These are phyloP conservation scores for Vickermania ingenoplastis DNA, from an alignment of 208 protist genomes.

Conservation along the genomic window DNA sequence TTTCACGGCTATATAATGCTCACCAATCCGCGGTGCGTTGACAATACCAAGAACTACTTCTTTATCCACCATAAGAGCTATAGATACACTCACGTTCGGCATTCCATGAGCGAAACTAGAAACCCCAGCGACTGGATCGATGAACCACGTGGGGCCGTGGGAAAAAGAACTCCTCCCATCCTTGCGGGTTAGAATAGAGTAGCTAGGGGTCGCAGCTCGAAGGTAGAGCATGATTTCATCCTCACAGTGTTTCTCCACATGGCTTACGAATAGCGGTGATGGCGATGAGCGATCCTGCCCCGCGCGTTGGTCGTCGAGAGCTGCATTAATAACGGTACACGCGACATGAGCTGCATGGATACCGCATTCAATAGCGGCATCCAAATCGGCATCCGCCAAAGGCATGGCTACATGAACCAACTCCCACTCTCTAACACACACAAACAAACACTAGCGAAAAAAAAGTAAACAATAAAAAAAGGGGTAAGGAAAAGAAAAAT, in stretches of 20 bases:
- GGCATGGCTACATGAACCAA: too few relatives aligned
- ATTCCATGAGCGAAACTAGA: constrained; percentile 73
- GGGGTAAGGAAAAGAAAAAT: too few relatives aligned
- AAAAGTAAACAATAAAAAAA: too few relatives aligned
- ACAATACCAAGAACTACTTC: constrained; percentile 73
- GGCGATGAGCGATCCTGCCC: not conserved
- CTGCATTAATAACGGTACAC: not conserved
- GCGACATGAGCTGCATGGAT: not conserved
- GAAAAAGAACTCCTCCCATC: constrained; percentile 9
- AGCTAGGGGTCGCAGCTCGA: constrained; percentile 40
- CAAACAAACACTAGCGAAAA: too few relatives aligned
- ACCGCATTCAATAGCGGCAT: not conserved
- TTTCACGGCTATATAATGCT: constrained; percentile 69
- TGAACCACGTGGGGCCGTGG: constrained; percentile 74
- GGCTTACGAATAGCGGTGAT: constrained; percentile 45
- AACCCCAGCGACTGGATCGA: constrained; percentile 73
- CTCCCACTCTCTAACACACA: too few relatives aligned
- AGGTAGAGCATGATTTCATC: constrained; percentile 65
- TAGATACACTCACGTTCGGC: constrained; percentile 78
- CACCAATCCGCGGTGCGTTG: constrained; percentile 63
- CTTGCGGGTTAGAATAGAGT: constrained; percentile 37
- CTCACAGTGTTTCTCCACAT: constrained; percentile 69
- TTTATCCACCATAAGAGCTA: constrained; percentile 64
- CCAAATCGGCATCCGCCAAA: not conserved
- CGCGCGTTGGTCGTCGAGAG: not conserved